phyloP scores from a whole-genome alignment of 2,329 filamentous ascomycete genomes.

The Colletotrichum lentis region DNA sequence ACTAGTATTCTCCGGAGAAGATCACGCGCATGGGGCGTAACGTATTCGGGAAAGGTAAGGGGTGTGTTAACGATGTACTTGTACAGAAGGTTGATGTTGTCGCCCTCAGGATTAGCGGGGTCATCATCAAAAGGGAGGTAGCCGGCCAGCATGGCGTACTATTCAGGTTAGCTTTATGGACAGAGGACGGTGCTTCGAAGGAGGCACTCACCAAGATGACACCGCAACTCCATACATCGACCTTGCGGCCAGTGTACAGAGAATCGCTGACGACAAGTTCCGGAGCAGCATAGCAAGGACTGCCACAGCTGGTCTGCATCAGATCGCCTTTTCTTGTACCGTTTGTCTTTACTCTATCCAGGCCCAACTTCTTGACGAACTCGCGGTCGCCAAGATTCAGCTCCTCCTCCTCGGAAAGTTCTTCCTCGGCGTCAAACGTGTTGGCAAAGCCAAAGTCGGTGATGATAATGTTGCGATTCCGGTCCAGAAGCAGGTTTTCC shows the following conservation, averaged over 20 bases:
- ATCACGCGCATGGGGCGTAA: conserved; percentile 94
- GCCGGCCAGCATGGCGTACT: conserved; percentile 99
- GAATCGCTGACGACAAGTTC: conserved; percentile 98
- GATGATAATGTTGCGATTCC: conserved; percentile 99
- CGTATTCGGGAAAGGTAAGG: conserved; percentile 97
- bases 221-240: conserved; percentile 99
- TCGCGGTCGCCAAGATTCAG: conserved; percentile 86
- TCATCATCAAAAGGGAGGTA: conserved; percentile 99
- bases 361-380: conserved; percentile 83
- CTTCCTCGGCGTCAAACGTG: conserved; percentile 89
- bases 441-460: conserved; percentile 99
- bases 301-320: conserved; percentile 99
- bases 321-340: conserved; percentile 87
- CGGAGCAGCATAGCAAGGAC: conserved; percentile 95
- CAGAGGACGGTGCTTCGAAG: neutral
- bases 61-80: conserved; percentile 99
- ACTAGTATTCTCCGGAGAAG: conserved; percentile 92
- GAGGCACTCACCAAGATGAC: conserved; percentile 84
- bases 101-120: conserved; percentile 95
- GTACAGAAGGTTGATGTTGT: conserved; percentile 98
- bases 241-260: conserved; percentile 94
- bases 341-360: conserved; percentile 79
- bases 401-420: conserved; percentile 89
- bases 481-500: conserved; percentile 92
- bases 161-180: conserved; percentile 10